Base-by-base conservation (phyloP, 805 yeast species). In the Candida ponderosae region DNA sequence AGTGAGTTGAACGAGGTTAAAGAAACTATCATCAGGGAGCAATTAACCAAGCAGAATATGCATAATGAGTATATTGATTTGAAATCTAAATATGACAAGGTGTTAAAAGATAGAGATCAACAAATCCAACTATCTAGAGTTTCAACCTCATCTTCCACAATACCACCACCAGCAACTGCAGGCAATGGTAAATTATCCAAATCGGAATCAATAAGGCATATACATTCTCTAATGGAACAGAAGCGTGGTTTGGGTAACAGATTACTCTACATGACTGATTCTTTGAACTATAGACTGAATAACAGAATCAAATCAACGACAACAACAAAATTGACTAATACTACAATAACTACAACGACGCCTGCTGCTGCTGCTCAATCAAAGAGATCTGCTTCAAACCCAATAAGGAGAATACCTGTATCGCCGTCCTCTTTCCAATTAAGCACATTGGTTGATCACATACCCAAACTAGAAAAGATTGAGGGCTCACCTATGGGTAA, bases 1-100 rank as follows among this genome's bases (percentile, higher is more conserved):
- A 50, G 59, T 4, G 72, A 66, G 21, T 29, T 59, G 6, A 51
- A 51, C 6, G 52, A 56, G 2, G 41, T 50, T 17, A 61, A 54
- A 21, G 57, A 53, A 15, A 38, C 54, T 13, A 27, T 51, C 3
- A 21, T 48, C 10, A 51, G 42, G 24, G 60, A 57, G 29, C 47
- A 48, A 33, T 32, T 58, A 9, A 39, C 39, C 7, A 52, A 51
- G 28, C 60, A 56, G 33, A 57, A 57, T 33, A 42, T 53, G 4
- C 38, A 38, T 27, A 56, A 52, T 32, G 53, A 50, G 29, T 29
- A 52, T 2, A 40, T 39, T 11, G 48, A 53, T 14, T 37, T 39
- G 16, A 50, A 44, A 16, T 19, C 27, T 11, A 40, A 43, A 33
- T 34, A 32, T 17, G 38, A 39, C 10, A 32, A 27, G 23, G 13